Evolutionary conservation across 805 yeast genomes (phyloP).

Genomic region (Spathaspora sp.): DNA sequence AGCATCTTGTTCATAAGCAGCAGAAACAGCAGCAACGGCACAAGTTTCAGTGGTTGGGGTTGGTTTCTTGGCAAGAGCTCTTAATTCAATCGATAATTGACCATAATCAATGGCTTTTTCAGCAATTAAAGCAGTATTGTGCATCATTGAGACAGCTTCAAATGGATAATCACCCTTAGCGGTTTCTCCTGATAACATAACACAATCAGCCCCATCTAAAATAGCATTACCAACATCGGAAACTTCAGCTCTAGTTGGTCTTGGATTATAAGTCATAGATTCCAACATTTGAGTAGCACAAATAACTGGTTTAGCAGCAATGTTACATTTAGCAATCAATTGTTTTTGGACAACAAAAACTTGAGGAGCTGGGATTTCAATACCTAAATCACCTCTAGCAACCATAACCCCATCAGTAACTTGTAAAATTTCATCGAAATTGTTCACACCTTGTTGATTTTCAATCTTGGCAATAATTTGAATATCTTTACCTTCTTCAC

Average conservation of each 20-base stretch:
- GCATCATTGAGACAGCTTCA: conserved; percentile 98
- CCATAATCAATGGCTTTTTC: conserved; percentile 94
- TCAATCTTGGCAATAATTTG: conserved; percentile 97
- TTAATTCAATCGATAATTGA: conserved; percentile 80
- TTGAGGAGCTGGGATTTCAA: conserved; percentile 98
- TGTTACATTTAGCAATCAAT: conserved; percentile 97
- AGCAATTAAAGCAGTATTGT: conserved; percentile 92
- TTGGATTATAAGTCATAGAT: conserved; percentile 99
- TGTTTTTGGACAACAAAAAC: conserved; percentile 98
- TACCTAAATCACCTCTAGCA: conserved; percentile 99
- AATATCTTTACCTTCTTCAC: conserved; percentile 94
- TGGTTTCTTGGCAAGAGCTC: conserved; percentile 82
- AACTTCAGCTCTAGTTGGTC: conserved; percentile 99
- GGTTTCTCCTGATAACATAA: conserved; percentile 98
- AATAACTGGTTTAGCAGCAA: conserved; percentile 98
- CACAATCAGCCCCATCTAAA: conserved; percentile 99
- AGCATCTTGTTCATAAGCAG: conserved; percentile 93
- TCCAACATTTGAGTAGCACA: conserved; percentile 99
- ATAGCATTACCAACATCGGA: conserved; percentile 99
- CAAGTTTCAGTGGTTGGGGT: conserved; percentile 93
- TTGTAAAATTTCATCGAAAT: conserved; percentile 91
- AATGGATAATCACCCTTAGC: conserved; percentile 99
- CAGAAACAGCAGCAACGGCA: conserved; percentile 95
- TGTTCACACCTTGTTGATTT: conserved; percentile 99
- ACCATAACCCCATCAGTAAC: conserved; percentile 99